Conservation (phyloP, 331 rosid genomes). For the Malus hybrid region DNA sequence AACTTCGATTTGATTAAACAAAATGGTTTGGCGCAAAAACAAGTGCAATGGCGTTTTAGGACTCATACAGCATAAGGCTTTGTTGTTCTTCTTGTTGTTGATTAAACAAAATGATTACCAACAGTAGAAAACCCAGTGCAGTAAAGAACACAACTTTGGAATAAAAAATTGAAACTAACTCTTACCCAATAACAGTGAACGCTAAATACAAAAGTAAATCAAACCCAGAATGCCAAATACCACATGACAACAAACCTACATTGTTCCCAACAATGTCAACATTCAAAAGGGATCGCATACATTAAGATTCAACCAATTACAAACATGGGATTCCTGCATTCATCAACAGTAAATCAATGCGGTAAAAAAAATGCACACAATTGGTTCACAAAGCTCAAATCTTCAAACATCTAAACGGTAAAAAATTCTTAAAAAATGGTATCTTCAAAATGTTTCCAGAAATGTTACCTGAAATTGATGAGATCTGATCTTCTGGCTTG, state of each 20-base stretch:
- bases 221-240: background rate
- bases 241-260: background rate
- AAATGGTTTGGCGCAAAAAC: background rate
- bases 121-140: background rate
- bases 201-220: background rate
- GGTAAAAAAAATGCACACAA: background rate
- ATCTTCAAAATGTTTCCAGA: background rate
- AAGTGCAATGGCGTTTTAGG: too few species aligned
- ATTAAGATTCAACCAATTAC: too few species aligned
- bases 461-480: constrained; percentile 29
- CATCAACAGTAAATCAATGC: constrained; percentile 5
- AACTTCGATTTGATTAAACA: background rate
- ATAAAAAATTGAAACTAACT: background rate
- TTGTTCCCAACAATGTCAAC: too few species aligned
- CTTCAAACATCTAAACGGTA: background rate
- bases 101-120: background rate
- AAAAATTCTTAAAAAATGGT: background rate
- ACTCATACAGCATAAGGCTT: too few species aligned
- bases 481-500: constrained; percentile 28
- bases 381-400: background rate
- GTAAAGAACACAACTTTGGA: background rate
- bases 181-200: background rate
- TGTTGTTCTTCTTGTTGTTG: too few species aligned
- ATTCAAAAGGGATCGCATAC: too few species aligned
- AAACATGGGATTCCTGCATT: background rate